phyloP scores from a whole-genome alignment of 2,329 filamentous ascomycete species.

The Talaromyces sp. region DNA sequence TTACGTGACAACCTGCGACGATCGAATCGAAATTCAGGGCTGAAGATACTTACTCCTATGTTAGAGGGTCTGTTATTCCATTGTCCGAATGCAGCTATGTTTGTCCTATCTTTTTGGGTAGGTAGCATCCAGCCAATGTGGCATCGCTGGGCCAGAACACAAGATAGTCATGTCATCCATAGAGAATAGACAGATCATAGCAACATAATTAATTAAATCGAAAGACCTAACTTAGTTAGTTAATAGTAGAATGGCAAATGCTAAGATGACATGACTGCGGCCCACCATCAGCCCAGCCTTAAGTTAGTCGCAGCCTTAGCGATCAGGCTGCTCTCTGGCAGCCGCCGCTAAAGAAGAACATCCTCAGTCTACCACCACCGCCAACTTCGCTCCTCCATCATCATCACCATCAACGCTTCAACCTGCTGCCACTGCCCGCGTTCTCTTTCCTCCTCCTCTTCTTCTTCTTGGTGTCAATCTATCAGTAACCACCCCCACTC shows the following conservation, averaged over 20 bases:
- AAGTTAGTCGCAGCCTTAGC: neutral
- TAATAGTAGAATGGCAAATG: neutral
- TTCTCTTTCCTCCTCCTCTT: constrained; percentile 12
- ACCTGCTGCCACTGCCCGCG: constrained; percentile 10
- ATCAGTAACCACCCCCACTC: neutral
- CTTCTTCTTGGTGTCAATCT: constrained; percentile 10
- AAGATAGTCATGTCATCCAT: neutral
- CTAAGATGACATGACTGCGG: neutral
- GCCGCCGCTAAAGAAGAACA: constrained; percentile 12
- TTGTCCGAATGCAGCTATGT: constrained; percentile 9
- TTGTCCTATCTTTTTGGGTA: neutral
- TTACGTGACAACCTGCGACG: neutral
- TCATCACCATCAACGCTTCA: neutral
- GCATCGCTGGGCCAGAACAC: neutral
- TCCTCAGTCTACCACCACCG: neutral
- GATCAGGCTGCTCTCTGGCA: constrained; percentile 1
- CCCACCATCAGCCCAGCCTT: neutral
- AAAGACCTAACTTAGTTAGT: neutral
- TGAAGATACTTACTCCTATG: constrained; percentile 2
- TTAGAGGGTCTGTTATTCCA: neutral
- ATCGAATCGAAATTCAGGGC: neutral
- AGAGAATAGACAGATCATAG: neutral
- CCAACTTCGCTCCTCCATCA: constrained; percentile 18
- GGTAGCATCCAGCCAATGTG: neutral
- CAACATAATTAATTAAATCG: neutral